These are phyloP conservation scores for Neostapfia colusana DNA, from an alignment of 176 grass and related monocot genomes.

Conservation along the genomic window DNA sequence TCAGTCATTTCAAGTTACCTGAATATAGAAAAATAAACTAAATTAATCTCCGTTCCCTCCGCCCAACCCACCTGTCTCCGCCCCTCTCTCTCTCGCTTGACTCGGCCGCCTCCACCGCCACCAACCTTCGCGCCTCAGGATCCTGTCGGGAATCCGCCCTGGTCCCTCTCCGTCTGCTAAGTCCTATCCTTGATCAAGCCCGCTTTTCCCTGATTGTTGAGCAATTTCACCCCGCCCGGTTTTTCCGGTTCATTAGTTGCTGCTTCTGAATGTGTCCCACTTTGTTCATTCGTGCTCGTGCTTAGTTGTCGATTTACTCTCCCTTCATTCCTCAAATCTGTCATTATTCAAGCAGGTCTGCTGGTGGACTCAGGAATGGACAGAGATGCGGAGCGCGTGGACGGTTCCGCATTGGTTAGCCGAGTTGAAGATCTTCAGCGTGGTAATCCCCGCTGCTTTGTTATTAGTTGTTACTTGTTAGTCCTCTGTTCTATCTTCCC, in stretches of 20 bases:
- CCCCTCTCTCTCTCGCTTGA: not conserved
- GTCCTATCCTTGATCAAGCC: not conserved
- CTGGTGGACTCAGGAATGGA: conserved; percentile 22
- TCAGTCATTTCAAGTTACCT: too few species aligned
- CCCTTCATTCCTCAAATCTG: not conserved
- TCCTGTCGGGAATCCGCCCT: not conserved
- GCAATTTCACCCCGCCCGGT: not conserved
- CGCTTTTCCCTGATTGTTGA: not conserved
- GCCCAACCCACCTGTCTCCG: too few species aligned
- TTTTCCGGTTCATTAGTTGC: not conserved
- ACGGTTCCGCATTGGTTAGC: not conserved
- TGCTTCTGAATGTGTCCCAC: not conserved
- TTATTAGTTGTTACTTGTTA: too few species aligned
- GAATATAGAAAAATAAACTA: too few species aligned
- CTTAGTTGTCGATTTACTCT: not conserved
- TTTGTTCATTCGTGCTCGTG: not conserved
- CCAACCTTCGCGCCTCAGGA: not conserved
- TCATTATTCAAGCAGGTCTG: not conserved
- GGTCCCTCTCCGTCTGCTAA: conserved; percentile 3
- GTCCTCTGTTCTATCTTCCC: not conserved
- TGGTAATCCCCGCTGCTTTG: not conserved
- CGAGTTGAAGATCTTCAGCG: conserved; percentile 21
- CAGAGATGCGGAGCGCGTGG: conserved; percentile 7
- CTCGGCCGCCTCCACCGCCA: not conserved
- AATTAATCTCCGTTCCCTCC: too few species aligned